A percentile compares a stretch with the other conserved stretches of the same genome.
Conservation (phyloP, 2,329 filamentous ascomycete genomes). For the Dactylonectria estremocensis region DNA sequence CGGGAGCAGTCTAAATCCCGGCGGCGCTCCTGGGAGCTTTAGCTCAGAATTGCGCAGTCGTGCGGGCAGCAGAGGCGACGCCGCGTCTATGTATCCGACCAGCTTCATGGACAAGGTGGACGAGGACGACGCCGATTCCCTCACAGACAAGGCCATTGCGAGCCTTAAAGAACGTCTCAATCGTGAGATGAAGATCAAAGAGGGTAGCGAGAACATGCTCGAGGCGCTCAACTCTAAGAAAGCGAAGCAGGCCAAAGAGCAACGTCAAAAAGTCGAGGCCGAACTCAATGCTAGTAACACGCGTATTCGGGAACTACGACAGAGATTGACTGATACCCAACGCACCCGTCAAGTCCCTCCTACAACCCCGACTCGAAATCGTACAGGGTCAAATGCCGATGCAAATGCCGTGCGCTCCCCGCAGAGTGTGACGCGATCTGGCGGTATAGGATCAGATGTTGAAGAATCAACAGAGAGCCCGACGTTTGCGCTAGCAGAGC, state of each 20-base stretch:
- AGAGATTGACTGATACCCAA: conserved; percentile 73
- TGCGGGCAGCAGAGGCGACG: conserved; percentile 55
- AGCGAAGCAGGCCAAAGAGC: conserved; percentile 93
- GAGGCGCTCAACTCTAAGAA: conserved; percentile 96
- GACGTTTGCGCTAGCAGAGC: conserved; percentile 90
- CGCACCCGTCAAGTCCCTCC: conserved; percentile 63
- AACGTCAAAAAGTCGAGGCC: conserved; percentile 83
- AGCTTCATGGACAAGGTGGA: conserved; percentile 71
- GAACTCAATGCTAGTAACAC: conserved; percentile 92
- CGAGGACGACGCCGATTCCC: conserved; percentile 70
- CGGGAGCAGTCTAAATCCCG: conserved; percentile 79
- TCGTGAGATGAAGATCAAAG: conserved; percentile 97
- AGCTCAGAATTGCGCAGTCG: conserved; percentile 85
- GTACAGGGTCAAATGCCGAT: conserved; percentile 62
- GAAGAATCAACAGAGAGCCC: conserved; percentile 87
- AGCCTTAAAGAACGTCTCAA: conserved; percentile 88
- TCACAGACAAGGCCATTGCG: conserved; percentile 81
- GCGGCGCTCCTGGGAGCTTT: conserved; percentile 86
- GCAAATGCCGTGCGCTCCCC: conserved; percentile 70
- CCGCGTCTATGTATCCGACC: conserved; percentile 54
- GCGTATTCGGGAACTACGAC: conserved; percentile 73
- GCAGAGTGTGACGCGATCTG: conserved; percentile 68
- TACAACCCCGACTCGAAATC: conserved; percentile 67
- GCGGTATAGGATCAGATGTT: conserved; percentile 71
- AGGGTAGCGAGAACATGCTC: conserved; percentile 96